Evolutionary conservation across 148 eudicot species (phyloP).

Genomic region (Diospyros lotus): DNA sequence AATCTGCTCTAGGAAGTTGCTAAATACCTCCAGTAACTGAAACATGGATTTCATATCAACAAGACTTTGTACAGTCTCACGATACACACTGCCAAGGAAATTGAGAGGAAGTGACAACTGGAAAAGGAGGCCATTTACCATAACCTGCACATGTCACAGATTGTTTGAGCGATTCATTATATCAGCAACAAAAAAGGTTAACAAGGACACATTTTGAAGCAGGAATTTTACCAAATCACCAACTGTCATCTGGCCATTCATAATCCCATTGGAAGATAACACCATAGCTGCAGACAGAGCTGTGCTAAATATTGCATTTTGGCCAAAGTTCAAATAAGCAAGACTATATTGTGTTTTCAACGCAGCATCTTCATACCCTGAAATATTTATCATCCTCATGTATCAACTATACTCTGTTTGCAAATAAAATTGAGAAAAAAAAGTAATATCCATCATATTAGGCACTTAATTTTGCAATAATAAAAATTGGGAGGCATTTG

Average conservation of each 20-base stretch:
- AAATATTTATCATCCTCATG: slow-evolving; percentile 8
- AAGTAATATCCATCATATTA: background rate
- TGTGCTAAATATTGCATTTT: slow-evolving; percentile 69
- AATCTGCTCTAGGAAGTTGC: slow-evolving; percentile 1
- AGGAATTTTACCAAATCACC: slow-evolving; percentile 76
- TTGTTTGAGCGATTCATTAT: background rate
- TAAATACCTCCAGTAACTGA: slow-evolving; percentile 81
- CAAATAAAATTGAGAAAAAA: background rate
- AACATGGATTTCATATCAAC: slow-evolving; percentile 94
- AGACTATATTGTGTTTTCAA: slow-evolving; percentile 92
- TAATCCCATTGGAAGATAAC: slow-evolving; percentile 69
- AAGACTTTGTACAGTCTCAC: slow-evolving; percentile 91
- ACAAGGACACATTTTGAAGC: background rate
- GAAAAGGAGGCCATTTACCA: slow-evolving; percentile 96
- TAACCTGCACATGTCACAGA: slow-evolving; percentile 46
- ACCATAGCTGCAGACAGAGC: slow-evolving; percentile 91
- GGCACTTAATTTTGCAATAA: background rate
- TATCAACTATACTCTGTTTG: background rate
- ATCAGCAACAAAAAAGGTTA: background rate
- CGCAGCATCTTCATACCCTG: slow-evolving; percentile 97
- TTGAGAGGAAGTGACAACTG: slow-evolving; percentile 93
- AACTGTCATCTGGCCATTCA: slow-evolving; percentile 80
- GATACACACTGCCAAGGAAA: slow-evolving; percentile 95
- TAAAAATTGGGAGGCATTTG: too few species aligned
- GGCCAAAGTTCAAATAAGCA: slow-evolving; percentile 88